phyloP scores from a whole-genome alignment of 2,329 filamentous ascomycete genomes.

The Beauveria scarabaeidicola region DNA sequence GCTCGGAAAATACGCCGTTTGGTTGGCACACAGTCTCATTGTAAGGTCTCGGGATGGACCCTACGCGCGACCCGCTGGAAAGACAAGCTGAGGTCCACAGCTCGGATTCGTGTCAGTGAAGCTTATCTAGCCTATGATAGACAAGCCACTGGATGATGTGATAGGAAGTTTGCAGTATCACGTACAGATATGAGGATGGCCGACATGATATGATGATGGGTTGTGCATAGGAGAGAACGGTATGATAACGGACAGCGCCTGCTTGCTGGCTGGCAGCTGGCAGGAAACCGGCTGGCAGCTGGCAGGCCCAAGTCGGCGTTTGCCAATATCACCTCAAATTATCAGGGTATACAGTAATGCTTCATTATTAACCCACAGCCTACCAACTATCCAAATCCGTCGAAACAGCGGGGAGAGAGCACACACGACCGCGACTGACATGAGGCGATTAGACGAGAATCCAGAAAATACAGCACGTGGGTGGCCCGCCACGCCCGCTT shows the following conservation, averaged over 20 bases:
- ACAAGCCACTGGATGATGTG: neutral
- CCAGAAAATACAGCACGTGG: neutral
- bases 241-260: neutral
- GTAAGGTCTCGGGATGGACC: neutral
- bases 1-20: too few relatives aligned
- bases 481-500: neutral
- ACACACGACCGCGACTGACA: neutral
- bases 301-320: slow-evolving; percentile 1
- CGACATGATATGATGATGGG: neutral
- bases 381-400: neutral
- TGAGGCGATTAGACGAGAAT: neutral
- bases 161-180: neutral
- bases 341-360: neutral
- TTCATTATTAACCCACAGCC: neutral
- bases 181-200: neutral
- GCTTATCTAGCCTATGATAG: slow-evolving; percentile 5
- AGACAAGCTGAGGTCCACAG: neutral
- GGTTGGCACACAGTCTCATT: too few relatives aligned
- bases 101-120: neutral
- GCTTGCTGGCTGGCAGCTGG: neutral
- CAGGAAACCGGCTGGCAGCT: neutral
- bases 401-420: neutral
- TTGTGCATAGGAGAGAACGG: neutral
- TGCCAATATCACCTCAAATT: neutral
- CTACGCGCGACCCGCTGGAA: slow-evolving; percentile 1